Evolutionary conservation across 352 stramenopile genomes (phyloP).

Genomic region (Pythium rhizo-oryzae): DNA sequence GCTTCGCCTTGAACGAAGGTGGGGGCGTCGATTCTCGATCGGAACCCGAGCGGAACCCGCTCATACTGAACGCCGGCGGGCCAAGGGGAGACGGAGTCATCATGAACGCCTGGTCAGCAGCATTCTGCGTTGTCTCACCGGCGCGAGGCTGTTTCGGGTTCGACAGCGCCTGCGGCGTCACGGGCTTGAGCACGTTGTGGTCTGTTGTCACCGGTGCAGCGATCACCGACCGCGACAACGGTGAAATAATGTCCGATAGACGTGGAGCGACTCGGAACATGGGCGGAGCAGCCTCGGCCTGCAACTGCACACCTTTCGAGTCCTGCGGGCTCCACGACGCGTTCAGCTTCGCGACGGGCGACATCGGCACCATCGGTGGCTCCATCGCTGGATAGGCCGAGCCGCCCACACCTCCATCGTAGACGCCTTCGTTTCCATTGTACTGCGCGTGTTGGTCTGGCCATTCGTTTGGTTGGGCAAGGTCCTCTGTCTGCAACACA

Average conservation of each 20-base stretch:
- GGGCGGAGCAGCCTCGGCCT: slow-evolving; percentile 12
- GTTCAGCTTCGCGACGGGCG: slow-evolving; percentile 15
- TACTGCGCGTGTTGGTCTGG: neutral
- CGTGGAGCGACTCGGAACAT: slow-evolving; percentile 25
- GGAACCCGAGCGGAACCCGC: slow-evolving; percentile 5
- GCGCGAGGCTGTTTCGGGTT: slow-evolving; percentile 1
- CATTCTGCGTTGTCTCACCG: neutral
- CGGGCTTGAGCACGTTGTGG: slow-evolving; percentile 25
- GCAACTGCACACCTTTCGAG: neutral
- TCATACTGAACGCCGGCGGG: slow-evolving; percentile 26
- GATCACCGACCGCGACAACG: slow-evolving; percentile 18
- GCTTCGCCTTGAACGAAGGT: neutral
- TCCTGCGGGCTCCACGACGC: neutral
- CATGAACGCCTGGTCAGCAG: slow-evolving; percentile 7
- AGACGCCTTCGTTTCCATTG: neutral
- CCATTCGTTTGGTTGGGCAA: neutral
- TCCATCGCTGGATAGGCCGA: neutral
- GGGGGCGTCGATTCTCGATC: neutral
- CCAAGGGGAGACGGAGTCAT: slow-evolving; percentile 19
- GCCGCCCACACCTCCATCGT: neutral
- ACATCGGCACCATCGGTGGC: slow-evolving; percentile 6
- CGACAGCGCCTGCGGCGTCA: slow-evolving; percentile 19
- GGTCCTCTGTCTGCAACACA: neutral
- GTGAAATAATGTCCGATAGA: slow-evolving; percentile 26
- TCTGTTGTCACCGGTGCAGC: slow-evolving; percentile 8